These are phyloP conservation scores for Aspergillus neoniger DNA, from an alignment of 2,329 filamentous ascomycete genomes.

Conservation along the genomic window DNA sequence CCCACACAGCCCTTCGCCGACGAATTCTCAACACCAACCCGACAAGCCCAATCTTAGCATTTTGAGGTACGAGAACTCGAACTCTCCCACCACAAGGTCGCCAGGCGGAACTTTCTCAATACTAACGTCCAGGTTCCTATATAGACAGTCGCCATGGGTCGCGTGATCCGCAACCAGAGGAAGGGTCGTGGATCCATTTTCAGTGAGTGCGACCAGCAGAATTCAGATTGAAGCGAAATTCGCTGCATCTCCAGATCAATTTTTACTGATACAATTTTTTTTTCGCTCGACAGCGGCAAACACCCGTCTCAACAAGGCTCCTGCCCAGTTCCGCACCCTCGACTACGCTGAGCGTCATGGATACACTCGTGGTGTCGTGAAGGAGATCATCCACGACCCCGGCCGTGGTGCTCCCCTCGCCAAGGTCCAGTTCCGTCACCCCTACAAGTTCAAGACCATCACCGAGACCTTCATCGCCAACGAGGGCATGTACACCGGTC, in stretches of 20 bases:
- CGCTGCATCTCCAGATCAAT: constrained; percentile 13
- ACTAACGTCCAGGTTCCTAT: constrained; percentile 38
- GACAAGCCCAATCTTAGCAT: constrained; percentile 47
- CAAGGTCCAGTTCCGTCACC: constrained; percentile 94
- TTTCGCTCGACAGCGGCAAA: constrained; percentile 62
- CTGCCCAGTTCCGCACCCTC: constrained; percentile 93
- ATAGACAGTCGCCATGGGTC: constrained; percentile 58
- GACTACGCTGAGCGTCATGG: constrained; percentile 97
- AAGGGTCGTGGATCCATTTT: constrained; percentile 78
- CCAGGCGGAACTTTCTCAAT: constrained; percentile 31
- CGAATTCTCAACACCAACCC: constrained; percentile 46
- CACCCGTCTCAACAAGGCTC: constrained; percentile 91
- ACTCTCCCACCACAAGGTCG: constrained; percentile 33
- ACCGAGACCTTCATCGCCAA: constrained; percentile 99
- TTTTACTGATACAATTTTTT: constrained; percentile 36
- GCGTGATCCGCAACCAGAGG: constrained; percentile 76
- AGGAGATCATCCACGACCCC: constrained; percentile 98
- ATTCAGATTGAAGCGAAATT: constrained; percentile 16
- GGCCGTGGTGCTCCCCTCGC: constrained; percentile 98
- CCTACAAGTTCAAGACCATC: constrained; percentile 96
- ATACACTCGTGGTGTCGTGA: constrained; percentile 95
- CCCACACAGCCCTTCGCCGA: constrained; percentile 45
- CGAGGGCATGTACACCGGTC: constrained; percentile 99
- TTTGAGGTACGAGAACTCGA: constrained; percentile 43
- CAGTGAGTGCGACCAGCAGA: constrained; percentile 58